A percentile compares a stretch with the other conserved stretches of the same genome.
Conservation (phyloP, 345 rosid species). For the Euphorbia pulcherrima region DNA sequence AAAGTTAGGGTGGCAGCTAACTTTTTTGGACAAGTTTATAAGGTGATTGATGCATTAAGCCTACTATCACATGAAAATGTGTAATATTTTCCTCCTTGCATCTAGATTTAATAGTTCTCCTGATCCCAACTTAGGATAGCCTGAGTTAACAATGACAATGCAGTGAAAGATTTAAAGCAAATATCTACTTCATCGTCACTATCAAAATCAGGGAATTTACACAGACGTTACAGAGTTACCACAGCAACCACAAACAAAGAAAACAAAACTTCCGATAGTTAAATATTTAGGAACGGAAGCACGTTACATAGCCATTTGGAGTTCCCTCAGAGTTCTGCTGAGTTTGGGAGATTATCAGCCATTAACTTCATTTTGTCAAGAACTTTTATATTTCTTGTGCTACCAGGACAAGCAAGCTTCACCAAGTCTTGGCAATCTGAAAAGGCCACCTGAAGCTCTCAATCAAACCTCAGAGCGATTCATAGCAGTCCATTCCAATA, state of each 20-base stretch:
- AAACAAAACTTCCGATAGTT: not conserved
- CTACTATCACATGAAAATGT: not conserved
- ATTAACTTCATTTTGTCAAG: constrained; percentile 14
- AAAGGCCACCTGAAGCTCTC: constrained; percentile 4
- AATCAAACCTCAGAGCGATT: not conserved
- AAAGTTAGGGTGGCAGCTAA: too few species aligned
- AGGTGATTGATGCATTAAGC: too few species aligned
- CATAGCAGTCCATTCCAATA: not conserved
- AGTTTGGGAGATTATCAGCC: not conserved
- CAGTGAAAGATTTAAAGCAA: not conserved
- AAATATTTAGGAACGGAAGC: not conserved
- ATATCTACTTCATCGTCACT: not conserved
- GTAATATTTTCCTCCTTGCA: not conserved
- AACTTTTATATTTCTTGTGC: constrained; percentile 12
- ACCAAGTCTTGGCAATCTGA: constrained; percentile 8
- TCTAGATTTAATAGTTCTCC: not conserved
- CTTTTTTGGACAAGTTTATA: too few species aligned
- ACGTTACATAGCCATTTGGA: constrained; percentile 24
- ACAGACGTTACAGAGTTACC: constrained; percentile 6
- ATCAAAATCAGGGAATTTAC: constrained; percentile 11
- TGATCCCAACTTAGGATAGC: constrained; percentile 7
- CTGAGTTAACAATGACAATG: not conserved
- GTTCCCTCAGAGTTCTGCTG: constrained; percentile 16
- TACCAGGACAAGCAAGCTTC: constrained; percentile 17
- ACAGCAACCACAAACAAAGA: not conserved